phyloP scores from a whole-genome alignment of 495 filamentous ascomycete genomes.

The Podospora comata region DNA sequence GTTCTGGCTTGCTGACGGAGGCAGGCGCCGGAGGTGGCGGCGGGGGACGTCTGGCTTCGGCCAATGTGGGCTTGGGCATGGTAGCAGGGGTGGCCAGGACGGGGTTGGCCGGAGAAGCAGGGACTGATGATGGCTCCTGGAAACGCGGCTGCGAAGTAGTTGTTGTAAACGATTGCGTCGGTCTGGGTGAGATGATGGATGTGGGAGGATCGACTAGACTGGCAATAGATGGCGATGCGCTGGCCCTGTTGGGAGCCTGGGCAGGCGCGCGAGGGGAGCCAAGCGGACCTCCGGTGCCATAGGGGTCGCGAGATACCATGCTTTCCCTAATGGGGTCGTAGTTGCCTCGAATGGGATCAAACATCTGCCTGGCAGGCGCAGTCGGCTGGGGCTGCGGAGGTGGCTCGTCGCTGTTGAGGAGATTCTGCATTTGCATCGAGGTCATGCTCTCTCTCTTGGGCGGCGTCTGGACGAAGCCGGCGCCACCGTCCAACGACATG shows the following conservation, averaged over 20 bases:
- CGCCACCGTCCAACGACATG: conserved; percentile 29
- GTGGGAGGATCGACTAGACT: conserved; percentile 77
- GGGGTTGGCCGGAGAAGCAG: conserved; percentile 32
- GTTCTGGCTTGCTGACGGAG: conserved; percentile 18
- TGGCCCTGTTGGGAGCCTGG: conserved; percentile 61
- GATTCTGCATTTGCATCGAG: conserved; percentile 52
- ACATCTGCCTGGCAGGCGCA: conserved; percentile 71
- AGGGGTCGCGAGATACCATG: conserved; percentile 47
- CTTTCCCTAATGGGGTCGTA: conserved; percentile 56
- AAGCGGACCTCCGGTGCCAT: conserved; percentile 48
- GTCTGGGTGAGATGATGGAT: conserved; percentile 42
- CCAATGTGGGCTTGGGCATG: conserved; percentile 34
- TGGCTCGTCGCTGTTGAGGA: conserved; percentile 49
- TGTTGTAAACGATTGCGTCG: conserved; percentile 43
- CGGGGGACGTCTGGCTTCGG: conserved; percentile 36
- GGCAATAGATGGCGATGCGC: conserved; percentile 83
- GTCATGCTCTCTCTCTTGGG: conserved; percentile 40
- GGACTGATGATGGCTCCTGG: conserved; percentile 31
- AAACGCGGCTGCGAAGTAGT: conserved; percentile 28
- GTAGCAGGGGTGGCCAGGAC: conserved; percentile 29
- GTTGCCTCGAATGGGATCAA: conserved; percentile 78
- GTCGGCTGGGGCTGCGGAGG: conserved; percentile 34
- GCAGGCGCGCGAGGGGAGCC: conserved; percentile 53
- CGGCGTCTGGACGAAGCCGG: conserved; percentile 26
- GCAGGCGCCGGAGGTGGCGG: conserved; percentile 31